A percentile compares a stretch with the other conserved stretches of the same genome.
Evolutionary conservation across 805 yeast species (phyloP).

Genomic region (Lipomyces chichibuensis): DNA sequence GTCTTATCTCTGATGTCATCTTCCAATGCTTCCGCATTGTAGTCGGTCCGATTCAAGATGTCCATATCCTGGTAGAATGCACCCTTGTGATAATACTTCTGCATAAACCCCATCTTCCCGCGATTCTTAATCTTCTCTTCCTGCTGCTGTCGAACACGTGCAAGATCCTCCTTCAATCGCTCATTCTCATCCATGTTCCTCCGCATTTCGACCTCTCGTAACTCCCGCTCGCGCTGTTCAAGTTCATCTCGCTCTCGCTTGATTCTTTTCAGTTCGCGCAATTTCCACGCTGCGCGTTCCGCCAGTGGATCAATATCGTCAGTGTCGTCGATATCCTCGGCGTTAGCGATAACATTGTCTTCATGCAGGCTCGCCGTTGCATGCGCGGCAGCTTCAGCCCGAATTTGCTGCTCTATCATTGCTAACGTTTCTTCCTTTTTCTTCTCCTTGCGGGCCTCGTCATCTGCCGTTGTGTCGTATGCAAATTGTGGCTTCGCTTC

Average conservation of each 20-base stretch:
- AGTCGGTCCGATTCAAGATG: conserved; percentile 43
- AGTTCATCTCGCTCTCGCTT: conserved; percentile 47
- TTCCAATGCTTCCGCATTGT: conserved; percentile 38
- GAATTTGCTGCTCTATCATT: conserved; percentile 41
- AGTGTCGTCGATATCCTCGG: conserved; percentile 58
- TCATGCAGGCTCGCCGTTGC: conserved; percentile 30
- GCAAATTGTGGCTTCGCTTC: conserved; percentile 12
- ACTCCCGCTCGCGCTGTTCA: conserved; percentile 43
- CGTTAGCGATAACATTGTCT: conserved; percentile 38
- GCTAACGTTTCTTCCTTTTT: conserved; percentile 37
- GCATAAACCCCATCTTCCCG: conserved; percentile 37
- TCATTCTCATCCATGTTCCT: conserved; percentile 42
- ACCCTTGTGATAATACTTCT: conserved; percentile 43
- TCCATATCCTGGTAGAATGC: conserved; percentile 44
- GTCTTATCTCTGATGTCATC: conserved; percentile 42
- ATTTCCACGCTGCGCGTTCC: conserved; percentile 51
- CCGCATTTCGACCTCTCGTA: conserved; percentile 44
- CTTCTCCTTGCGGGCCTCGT: conserved; percentile 5
- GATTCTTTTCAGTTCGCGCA: conserved; percentile 48
- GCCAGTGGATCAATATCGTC: conserved; percentile 59
- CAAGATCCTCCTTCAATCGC: conserved; percentile 30
- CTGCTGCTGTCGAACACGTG: conserved; percentile 29
- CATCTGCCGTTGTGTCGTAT: conserved; percentile 7
- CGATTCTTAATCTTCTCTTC: conserved; percentile 22
- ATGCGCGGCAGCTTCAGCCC: conserved; percentile 39